phyloP scores from a whole-genome alignment of 768 basidiomycete genomes.

The Russula abietina region DNA sequence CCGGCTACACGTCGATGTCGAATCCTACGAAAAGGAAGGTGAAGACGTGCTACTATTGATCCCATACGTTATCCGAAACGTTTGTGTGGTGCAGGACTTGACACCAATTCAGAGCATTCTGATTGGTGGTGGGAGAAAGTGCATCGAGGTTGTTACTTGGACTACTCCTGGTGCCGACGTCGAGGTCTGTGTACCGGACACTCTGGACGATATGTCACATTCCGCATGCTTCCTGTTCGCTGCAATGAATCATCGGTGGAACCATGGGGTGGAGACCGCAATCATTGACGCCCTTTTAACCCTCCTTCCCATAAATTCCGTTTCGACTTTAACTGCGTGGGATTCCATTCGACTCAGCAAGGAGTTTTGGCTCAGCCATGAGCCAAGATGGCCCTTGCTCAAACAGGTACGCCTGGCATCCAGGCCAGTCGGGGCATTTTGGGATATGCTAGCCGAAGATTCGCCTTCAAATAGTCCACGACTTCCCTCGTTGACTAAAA shows the following conservation, averaged over 20 bases:
- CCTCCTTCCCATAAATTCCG: neutral
- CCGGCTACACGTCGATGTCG: neutral
- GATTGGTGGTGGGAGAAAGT: neutral
- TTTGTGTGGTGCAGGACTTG: neutral
- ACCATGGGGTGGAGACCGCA: too few species aligned
- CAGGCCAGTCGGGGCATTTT: neutral
- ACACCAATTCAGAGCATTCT: neutral
- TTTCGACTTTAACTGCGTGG: neutral
- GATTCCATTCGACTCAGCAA: neutral
- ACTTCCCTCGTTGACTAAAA: neutral
- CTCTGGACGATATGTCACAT: too few species aligned
- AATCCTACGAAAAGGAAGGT: neutral
- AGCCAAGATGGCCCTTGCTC: neutral
- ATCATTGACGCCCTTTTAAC: neutral
- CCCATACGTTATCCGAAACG: neutral
- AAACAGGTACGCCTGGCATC: neutral
- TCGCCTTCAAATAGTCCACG: neutral
- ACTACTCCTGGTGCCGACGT: neutral
- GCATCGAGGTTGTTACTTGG: too few species aligned
- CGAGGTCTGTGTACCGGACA: too few species aligned
- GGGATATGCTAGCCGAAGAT: neutral
- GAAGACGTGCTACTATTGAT: neutral
- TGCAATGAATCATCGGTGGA: too few species aligned
- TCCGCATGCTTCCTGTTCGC: too few species aligned
- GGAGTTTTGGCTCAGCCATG: neutral